These are phyloP conservation scores for Podospora fimiseda DNA, from an alignment of 495 filamentous ascomycete genomes.

Conservation along the genomic window DNA sequence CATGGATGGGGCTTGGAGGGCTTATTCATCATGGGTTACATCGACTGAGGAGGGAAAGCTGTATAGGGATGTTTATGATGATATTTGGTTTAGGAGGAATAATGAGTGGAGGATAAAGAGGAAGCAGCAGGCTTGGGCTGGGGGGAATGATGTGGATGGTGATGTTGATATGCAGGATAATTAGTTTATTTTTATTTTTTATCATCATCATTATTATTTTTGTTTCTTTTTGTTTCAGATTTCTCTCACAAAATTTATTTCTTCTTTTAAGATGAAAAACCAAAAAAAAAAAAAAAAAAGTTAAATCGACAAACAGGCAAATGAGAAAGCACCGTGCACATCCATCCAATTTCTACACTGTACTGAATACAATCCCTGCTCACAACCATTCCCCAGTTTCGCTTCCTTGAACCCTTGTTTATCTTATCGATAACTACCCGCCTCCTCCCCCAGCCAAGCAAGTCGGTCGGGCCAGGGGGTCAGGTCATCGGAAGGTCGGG, in stretches of 20 bases:
- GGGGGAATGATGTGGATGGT: neutral
- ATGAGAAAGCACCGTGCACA: no score
- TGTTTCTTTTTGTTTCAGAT: no score
- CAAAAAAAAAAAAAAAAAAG: no score
- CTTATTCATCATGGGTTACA: constrained; percentile 24
- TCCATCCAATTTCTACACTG: no score
- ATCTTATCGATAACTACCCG: constrained; percentile 8
- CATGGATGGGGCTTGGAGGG: constrained; percentile 18
- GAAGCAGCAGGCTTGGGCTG: neutral
- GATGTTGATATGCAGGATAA: neutral
- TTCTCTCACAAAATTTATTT: no score
- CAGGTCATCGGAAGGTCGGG: no score
- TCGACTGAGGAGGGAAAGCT: constrained; percentile 14
- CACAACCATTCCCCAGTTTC: neutral
- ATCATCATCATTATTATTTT: no score
- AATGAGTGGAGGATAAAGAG: constrained; percentile 11
- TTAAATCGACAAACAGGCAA: no score
- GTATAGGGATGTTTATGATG: constrained; percentile 27
- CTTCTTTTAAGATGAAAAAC: no score
- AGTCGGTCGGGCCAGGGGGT: no score
- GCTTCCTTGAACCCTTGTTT: neutral
- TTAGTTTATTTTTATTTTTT: no score
- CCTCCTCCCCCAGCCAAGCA: constrained; percentile 2
- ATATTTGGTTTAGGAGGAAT: constrained; percentile 16
- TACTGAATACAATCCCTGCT: no score